A percentile compares a stretch with the other conserved stretches of the same genome.
phyloP scores from a whole-genome alignment of 345 rosid genomes.

The Camelina hispida region DNA sequence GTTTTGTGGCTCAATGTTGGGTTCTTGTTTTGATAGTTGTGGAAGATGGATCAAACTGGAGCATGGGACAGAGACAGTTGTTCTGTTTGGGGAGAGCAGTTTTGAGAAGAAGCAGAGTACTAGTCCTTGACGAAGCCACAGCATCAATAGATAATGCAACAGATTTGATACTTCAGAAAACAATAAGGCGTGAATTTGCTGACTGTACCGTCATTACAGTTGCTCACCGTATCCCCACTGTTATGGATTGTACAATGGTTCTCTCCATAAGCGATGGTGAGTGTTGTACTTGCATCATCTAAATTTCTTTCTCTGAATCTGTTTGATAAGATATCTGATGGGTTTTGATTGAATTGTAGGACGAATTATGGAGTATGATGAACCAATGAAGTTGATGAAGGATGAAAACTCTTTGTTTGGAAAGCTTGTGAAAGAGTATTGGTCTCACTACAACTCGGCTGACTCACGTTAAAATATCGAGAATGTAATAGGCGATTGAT shows the following conservation, averaged over 20 bases:
- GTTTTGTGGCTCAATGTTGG: background rate
- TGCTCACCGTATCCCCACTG: constrained; percentile 94
- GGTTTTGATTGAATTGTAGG: constrained; percentile 52
- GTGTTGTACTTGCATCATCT: constrained; percentile 32
- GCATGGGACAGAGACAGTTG: constrained; percentile 94
- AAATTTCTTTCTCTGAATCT: background rate
- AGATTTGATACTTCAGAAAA: constrained; percentile 81
- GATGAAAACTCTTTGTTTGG: constrained; percentile 71
- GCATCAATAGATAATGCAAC: constrained; percentile 96
- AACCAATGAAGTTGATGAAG: constrained; percentile 72
- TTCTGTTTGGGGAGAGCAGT: constrained; percentile 94
- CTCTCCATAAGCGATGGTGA: constrained; percentile 86
- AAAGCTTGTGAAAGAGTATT: constrained; percentile 81
- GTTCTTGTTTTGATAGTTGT: constrained; percentile 51
- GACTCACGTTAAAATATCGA: constrained; percentile 35
- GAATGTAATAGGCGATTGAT: constrained; percentile 4
- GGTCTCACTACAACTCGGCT: constrained; percentile 78
- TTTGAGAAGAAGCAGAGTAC: constrained; percentile 74
- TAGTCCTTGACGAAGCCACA: constrained; percentile 95
- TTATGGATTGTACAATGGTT: constrained; percentile 96
- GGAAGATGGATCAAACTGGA: constrained; percentile 96
- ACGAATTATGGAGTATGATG: constrained; percentile 73
- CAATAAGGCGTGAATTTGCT: constrained; percentile 74
- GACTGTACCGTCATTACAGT: constrained; percentile 90
- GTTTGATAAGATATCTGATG: background rate